Base-by-base conservation (phyloP, 495 filamentous ascomycete genomes). In the Jackrogersella minutella region DNA sequence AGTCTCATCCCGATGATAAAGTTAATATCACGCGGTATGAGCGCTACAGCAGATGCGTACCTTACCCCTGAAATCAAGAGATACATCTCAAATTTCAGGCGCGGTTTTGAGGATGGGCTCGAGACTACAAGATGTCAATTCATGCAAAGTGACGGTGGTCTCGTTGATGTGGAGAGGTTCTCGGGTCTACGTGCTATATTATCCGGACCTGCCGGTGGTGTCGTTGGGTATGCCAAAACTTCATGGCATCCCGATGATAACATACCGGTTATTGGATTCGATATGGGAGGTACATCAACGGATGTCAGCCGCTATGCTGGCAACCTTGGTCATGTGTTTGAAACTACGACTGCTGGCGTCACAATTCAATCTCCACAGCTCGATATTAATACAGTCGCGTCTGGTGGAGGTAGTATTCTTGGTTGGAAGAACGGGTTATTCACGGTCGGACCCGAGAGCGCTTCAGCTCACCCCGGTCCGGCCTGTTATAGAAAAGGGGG, bases 341-440 rank as follows among this genome's bases (percentile, higher is more conserved):
- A 78, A 71, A 97, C 94, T 1, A 97, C 93, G 0, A 96, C 95
- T 0, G 95, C 94, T 1, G 94, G 95, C 26, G 92, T 98, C 5
- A 92, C 93, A 0, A 96, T 97, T 39, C 94, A 97, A 70, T 93
- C 90, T 0, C 94, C 94, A 0, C 94, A 97, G 71, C 85, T 98
- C 0, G 94, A 98, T 78, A 97, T 98, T 77, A 97, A 97, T 75
- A 98, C 94, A 0, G 94, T 98, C 28, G 94, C 94, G 16, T 94
- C 94, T 16, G 94, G 94, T 37, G 94, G 94, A 55, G 94, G 94
- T 14, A 97, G 93, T 3, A 86, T 92, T 46, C 83, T 98, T 2
- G 92, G 93, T 69, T 98, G 89, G 83, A 86, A 88, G 43, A 97
- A 98, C 64, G 94, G 95, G 5, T 80, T 98, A 9, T 98, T 98